Evolutionary conservation across 106 monocot species (phyloP).

Genomic region (Allium sativum): DNA sequence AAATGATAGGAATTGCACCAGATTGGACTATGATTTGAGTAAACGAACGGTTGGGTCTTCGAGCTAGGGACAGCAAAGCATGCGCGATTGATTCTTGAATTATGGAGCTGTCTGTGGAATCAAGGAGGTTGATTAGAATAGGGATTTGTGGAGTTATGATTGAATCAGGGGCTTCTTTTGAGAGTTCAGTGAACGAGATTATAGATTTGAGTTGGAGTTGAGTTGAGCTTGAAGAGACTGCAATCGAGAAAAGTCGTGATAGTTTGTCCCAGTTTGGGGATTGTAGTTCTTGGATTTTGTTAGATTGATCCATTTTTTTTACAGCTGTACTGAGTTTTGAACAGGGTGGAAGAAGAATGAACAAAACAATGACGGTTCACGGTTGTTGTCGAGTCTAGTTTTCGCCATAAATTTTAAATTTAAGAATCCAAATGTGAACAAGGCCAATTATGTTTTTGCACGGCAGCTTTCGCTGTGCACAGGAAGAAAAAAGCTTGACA

Average conservation of each 20-base stretch:
- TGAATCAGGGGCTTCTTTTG: conserved; percentile 21
- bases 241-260: conserved; percentile 2
- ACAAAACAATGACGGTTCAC: too few relatives aligned
- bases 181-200: conserved; percentile 10
- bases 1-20: conserved; percentile 15
- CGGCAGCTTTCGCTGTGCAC: too few relatives aligned
- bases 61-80: conserved; percentile 9
- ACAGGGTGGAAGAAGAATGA: too few relatives aligned
- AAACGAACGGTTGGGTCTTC: conserved; percentile 8
- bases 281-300: not conserved
- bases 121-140: conserved; percentile 15
- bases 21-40: conserved; percentile 11
- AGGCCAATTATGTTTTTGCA: too few relatives aligned
- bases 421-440: too few relatives aligned
- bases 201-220: conserved; percentile 21
- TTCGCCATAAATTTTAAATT: too few relatives aligned
- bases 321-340: not conserved
- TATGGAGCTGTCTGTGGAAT: not conserved
- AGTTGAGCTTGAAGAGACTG: conserved; percentile 9
- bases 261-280: conserved; percentile 22
- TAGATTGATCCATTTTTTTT: conserved; percentile 1
- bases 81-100: conserved; percentile 13
- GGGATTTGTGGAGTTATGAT: conserved; percentile 14
- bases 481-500: too few relatives aligned
- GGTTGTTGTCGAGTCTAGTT: too few relatives aligned